Percentiles rank a stretch among this genome's conserved stretches.
Evolutionary conservation across 192 early-diverging fungal genomes (phyloP).

Genomic region (Podila epigama): DNA sequence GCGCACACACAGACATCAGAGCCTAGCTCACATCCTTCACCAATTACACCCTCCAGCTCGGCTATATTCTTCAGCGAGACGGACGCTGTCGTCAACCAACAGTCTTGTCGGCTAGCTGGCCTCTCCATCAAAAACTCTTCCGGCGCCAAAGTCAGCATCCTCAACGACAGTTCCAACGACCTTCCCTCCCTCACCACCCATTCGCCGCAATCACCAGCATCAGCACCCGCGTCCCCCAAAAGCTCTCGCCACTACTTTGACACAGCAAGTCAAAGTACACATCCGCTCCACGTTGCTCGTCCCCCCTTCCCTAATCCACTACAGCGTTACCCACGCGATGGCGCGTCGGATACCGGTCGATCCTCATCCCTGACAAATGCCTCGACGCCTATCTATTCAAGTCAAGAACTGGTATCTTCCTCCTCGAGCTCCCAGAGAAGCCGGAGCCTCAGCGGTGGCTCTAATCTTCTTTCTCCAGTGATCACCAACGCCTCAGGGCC

Average conservation of each 20-base stretch:
- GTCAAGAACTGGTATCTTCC: constrained; percentile 19
- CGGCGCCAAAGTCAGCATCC: constrained; percentile 59
- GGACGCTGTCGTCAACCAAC: constrained; percentile 21
- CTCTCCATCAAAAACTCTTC: constrained; percentile 61
- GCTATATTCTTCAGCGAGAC: constrained; percentile 13
- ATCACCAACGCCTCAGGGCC: constrained; percentile 6
- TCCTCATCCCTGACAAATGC: constrained; percentile 45
- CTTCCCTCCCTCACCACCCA: neutral
- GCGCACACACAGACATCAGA: too few relatives aligned
- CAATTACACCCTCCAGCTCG: neutral
- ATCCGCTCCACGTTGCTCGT: neutral
- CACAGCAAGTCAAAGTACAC: neutral
- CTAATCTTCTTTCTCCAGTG: constrained; percentile 9
- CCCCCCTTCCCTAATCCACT: neutral
- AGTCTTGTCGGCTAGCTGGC: constrained; percentile 38
- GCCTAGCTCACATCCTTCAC: constrained; percentile 9
- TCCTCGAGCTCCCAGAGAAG: constrained; percentile 29
- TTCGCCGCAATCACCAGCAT: neutral
- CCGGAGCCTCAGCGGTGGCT: constrained; percentile 37
- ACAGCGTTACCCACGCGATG: neutral
- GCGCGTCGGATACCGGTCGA: constrained; percentile 16
- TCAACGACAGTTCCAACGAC: constrained; percentile 48
- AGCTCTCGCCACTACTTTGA: neutral
- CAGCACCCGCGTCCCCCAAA: neutral
- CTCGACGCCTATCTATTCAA: constrained; percentile 31